Base-by-base conservation (phyloP, 352 stramenopile genomes). In the Peronospora destructor region DNA sequence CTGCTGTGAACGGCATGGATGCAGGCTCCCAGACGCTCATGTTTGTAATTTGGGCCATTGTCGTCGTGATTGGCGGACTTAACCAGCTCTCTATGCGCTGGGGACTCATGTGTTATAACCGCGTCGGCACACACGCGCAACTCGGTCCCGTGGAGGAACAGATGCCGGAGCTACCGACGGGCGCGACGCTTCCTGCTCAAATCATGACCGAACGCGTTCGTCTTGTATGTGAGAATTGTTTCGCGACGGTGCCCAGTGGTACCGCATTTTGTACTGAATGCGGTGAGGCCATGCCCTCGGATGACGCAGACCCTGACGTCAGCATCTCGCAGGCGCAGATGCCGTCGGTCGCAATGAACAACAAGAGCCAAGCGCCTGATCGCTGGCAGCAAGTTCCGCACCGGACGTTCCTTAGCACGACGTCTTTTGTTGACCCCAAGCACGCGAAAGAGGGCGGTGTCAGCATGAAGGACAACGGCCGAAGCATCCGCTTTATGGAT, bases 261-360 rank as follows among this genome's bases (percentile, higher is more conserved):
- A 94, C 84, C 2, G 84, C 84, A 4, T 94, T 94, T 64, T 94
- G 84, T 61, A 94, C 84, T 0, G 84, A 94, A 59, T 94, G 84
- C 72, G 84, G 83, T 6, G 84, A 94, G 51, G 78, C 84, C 0
- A 94, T 94, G 78, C 78, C 80, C 0, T 66, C 63, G 0, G 81
- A 94, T 0, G 81, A 88, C 5, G 71, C 49, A 14, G 71, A 87
- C 44, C 75, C 75, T 3, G 85, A 91, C 43, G 71, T 94, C 23
- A 91, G 80, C 23, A 94, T 94, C 53, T 94, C 84, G 11, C 82
- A 89, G 56, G 79, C 84, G 0, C 84, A 94, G 56, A 87, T 91
- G 80, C 84, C 84, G 5, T 88, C 76, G 9, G 78, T 94, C 0
- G 51, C 80, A 0, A 88, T 91, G 66, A 91, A 89, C 64, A 82